Conservation (phyloP, 108 stramenopile genomes). For the Cyclotella distinguenda region DNA sequence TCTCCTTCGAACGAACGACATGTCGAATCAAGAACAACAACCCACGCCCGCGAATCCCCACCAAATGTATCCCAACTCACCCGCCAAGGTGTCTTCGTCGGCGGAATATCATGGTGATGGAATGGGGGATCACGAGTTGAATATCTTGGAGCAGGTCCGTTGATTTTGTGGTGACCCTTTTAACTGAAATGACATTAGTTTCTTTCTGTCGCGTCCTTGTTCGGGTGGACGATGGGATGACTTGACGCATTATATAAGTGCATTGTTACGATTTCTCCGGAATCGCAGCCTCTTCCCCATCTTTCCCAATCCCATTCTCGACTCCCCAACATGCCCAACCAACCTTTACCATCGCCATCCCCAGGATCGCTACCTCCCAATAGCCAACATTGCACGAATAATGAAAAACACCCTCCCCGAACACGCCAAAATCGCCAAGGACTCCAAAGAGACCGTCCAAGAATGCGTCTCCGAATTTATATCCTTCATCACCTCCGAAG, state of each 20-base stretch:
- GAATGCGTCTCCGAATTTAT: constrained; percentile 99
- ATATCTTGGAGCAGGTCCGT: constrained; percentile 10
- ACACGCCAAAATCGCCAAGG: constrained; percentile 99
- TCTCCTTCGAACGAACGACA: too few relatives aligned
- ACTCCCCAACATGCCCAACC: background rate
- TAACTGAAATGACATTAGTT: background rate
- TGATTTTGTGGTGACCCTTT: background rate
- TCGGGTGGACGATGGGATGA: too few relatives aligned
- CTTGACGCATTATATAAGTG: too few relatives aligned
- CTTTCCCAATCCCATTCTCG: background rate
- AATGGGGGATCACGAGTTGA: background rate
- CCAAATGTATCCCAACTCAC: too few relatives aligned
- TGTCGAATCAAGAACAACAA: too few relatives aligned
- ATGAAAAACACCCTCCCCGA: constrained; percentile 98
- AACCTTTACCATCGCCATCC: background rate
- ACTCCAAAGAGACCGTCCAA: constrained; percentile 98
- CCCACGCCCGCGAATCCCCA: too few relatives aligned
- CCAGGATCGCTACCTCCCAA: constrained; percentile 98
- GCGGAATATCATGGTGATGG: background rate
- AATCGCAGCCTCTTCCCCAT: too few relatives aligned
- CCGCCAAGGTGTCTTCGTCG: constrained; percentile 1
- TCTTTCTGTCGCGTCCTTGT: background rate
- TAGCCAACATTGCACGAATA: constrained; percentile 98
- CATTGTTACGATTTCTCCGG: too few relatives aligned
- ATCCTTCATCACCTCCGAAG: constrained; percentile 98